phyloP scores from a whole-genome alignment of 441 rosid genomes.

The Lepidium campestre region DNA sequence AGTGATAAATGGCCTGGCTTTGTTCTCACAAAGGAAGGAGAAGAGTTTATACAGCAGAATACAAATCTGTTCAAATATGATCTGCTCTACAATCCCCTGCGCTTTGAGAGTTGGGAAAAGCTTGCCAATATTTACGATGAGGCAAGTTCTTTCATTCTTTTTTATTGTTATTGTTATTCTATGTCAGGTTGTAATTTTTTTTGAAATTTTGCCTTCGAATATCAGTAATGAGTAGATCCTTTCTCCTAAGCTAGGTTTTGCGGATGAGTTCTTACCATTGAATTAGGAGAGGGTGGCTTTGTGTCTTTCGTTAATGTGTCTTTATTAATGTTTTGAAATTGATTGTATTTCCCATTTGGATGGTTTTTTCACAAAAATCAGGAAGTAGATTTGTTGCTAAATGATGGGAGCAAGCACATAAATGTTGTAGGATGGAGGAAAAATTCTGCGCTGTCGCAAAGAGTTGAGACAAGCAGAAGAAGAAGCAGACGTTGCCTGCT shows the following conservation, averaged over 20 bases:
- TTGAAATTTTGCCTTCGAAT: background rate
- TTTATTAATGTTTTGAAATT: slow-evolving; percentile 10
- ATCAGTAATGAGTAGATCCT: slow-evolving; percentile 4
- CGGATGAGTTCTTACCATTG: background rate
- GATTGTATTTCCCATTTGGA: slow-evolving; percentile 6
- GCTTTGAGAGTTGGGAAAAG: slow-evolving; percentile 95
- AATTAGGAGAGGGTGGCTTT: slow-evolving; percentile 14
- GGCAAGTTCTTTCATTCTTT: slow-evolving; percentile 44
- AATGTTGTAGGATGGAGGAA: slow-evolving; percentile 96
- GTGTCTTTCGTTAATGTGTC: slow-evolving; percentile 5
- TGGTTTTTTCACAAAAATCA: slow-evolving; percentile 33
- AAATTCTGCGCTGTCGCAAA: slow-evolving; percentile 65
- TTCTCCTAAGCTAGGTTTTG: background rate
- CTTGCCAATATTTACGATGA: slow-evolving; percentile 98
- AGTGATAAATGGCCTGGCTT: slow-evolving; percentile 99
- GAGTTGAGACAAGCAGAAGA: slow-evolving; percentile 96
- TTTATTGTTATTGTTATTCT: slow-evolving; percentile 10
- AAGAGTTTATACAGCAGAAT: slow-evolving; percentile 95
- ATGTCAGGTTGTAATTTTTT: slow-evolving; percentile 1
- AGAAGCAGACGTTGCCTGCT: slow-evolving; percentile 94
- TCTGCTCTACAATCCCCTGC: slow-evolving; percentile 82
- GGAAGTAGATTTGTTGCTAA: slow-evolving; percentile 98
- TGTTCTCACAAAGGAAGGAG: slow-evolving; percentile 98
- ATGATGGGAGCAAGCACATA: slow-evolving; percentile 99
- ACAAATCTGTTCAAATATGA: slow-evolving; percentile 89